Conservation (phyloP, 768 basidiomycete genomes). For the Panaeolus cyanescens region DNA sequence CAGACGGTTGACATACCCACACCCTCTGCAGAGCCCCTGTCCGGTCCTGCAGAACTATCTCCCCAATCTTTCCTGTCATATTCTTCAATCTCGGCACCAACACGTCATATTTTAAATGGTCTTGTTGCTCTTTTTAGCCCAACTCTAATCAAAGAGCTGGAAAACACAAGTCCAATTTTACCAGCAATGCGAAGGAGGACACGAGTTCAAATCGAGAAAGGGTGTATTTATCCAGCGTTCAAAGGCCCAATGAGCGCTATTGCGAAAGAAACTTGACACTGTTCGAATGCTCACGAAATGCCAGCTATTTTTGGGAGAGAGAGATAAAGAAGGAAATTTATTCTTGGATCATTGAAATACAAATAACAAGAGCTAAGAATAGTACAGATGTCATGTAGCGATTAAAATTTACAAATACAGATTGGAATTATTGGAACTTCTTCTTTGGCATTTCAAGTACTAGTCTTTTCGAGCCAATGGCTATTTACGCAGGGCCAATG, state of each 20-base stretch:
- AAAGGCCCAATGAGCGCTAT: slow-evolving; percentile 1
- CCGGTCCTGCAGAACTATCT: not conserved
- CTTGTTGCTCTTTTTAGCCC: not conserved
- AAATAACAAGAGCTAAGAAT: not conserved
- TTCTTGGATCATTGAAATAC: not conserved
- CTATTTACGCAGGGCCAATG: slow-evolving; percentile 2
- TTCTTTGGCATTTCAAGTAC: not conserved
- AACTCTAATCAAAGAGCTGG: not conserved
- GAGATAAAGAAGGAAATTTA: not conserved
- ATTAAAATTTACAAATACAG: not conserved
- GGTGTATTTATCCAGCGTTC: not conserved
- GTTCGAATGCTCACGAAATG: not conserved
- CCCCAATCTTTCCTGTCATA: too few species aligned
- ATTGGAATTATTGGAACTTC: not conserved
- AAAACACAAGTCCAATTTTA: not conserved
- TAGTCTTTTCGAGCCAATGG: not conserved
- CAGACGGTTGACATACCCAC: not conserved
- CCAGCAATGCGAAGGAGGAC: not conserved
- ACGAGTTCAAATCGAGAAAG: not conserved
- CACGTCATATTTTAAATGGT: not conserved
- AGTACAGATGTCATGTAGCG: not conserved
- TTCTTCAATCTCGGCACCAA: not conserved
- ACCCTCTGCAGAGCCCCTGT: not conserved
- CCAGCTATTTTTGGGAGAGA: not conserved
- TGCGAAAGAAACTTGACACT: not conserved